A percentile compares a stretch with the other conserved stretches of the same genome.
phyloP scores from a whole-genome alignment of 2,329 filamentous ascomycete species.

The Colletotrichum noveboracense region DNA sequence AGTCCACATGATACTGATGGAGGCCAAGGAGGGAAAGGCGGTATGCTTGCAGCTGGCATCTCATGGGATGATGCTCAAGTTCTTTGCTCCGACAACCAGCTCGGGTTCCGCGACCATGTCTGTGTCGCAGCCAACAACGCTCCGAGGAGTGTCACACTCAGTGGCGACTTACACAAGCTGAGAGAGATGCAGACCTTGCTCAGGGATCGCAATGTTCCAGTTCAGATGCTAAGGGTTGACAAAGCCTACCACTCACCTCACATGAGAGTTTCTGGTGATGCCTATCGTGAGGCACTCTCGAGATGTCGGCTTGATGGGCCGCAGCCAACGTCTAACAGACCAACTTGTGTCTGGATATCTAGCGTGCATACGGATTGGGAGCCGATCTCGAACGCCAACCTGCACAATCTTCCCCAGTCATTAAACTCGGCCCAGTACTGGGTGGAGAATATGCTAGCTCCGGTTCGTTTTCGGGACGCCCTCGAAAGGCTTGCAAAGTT shows the following conservation, averaged over 20 bases:
- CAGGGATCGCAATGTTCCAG: slow-evolving; percentile 21
- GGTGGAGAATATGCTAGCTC: slow-evolving; percentile 30
- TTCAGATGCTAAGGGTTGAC: slow-evolving; percentile 26
- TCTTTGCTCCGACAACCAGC: background rate
- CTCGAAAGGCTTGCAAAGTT: slow-evolving; percentile 1
- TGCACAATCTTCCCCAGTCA: background rate
- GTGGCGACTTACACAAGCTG: slow-evolving; percentile 32
- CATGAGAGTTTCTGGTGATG: slow-evolving; percentile 15
- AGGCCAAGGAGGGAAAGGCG: background rate
- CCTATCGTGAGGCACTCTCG: background rate
- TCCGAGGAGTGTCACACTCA: slow-evolving; percentile 24
- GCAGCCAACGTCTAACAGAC: slow-evolving; percentile 32
- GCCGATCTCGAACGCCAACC: background rate
- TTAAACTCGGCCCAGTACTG: slow-evolving; percentile 27
- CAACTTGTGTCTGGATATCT: background rate
- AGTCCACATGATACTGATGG: background rate
- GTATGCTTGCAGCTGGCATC: background rate
- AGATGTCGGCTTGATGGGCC: slow-evolving; percentile 20
- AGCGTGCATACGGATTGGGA: slow-evolving; percentile 6
- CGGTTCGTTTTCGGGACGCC: slow-evolving; percentile 30
- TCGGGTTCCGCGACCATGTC: slow-evolving; percentile 18
- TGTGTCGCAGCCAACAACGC: slow-evolving; percentile 28
- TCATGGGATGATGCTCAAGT: background rate
- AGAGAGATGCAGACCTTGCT: slow-evolving; percentile 24
- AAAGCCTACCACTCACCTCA: slow-evolving; percentile 35